Conservation (phyloP, 2,329 filamentous ascomycete genomes). For the Immersiporthe knoxdaviesiana region DNA sequence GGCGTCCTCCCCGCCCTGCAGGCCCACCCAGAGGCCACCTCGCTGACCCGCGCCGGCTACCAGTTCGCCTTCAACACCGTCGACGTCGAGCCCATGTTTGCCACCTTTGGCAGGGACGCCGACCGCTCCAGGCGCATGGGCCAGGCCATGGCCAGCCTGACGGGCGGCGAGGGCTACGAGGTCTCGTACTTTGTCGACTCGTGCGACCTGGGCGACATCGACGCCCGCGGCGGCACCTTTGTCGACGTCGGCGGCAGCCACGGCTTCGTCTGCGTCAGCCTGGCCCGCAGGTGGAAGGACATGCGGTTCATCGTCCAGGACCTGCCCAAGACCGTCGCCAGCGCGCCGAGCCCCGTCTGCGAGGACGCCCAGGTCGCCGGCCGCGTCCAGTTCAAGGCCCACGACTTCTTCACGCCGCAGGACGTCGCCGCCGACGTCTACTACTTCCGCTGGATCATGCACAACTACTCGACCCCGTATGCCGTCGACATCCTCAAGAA, state of each 20-base stretch:
- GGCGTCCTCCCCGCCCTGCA: conserved; percentile 51
- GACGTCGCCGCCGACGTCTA: conserved; percentile 60
- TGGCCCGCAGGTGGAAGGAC: conserved; percentile 54
- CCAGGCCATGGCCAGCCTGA: conserved; percentile 58
- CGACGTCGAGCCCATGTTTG: conserved; percentile 57
- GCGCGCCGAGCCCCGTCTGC: conserved; percentile 48
- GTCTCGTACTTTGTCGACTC: conserved; percentile 55
- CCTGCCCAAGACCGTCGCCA: conserved; percentile 51
- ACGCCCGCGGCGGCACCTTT: conserved; percentile 50
- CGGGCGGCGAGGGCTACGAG: conserved; percentile 60
- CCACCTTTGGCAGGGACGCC: conserved; percentile 53
- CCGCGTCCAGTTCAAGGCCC: conserved; percentile 49
- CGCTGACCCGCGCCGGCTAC: conserved; percentile 54
- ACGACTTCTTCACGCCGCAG: conserved; percentile 64
- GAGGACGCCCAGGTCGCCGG: conserved; percentile 43
- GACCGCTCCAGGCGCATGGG: conserved; percentile 55
- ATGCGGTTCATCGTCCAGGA: conserved; percentile 62
- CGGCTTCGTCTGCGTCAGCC: conserved; percentile 59
- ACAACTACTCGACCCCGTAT: conserved; percentile 63
- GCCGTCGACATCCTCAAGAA: conserved; percentile 52
- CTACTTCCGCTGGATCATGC: conserved; percentile 62
- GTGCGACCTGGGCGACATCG: conserved; percentile 56
- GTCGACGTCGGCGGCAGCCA: conserved; percentile 64
- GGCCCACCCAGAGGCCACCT: conserved; percentile 51
- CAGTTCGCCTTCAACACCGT: conserved; percentile 54